phyloP scores from a whole-genome alignment of 2,329 filamentous ascomycete species.

The Stagonosporopsis vannaccii region DNA sequence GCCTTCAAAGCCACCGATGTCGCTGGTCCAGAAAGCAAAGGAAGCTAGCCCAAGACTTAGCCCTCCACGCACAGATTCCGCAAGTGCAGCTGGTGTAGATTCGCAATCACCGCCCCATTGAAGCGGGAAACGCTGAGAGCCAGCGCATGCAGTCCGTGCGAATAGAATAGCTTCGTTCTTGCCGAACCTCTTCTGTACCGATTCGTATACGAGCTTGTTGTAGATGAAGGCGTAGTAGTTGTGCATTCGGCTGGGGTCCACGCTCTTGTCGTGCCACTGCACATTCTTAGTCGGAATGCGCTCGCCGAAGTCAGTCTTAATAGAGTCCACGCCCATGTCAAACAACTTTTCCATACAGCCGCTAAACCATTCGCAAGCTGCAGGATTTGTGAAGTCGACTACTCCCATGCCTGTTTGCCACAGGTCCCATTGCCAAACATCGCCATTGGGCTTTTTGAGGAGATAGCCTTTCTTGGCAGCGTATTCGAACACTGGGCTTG shows the following conservation, averaged over 20 bases:
- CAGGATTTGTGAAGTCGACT: conserved; percentile 77
- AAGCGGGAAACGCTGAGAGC: conserved; percentile 70
- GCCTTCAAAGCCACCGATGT: conserved; percentile 77
- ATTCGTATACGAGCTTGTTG: conserved; percentile 73
- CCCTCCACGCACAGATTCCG: conserved; percentile 72
- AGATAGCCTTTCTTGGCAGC: conserved; percentile 73
- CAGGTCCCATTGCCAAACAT: conserved; percentile 77
- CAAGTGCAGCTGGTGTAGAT: conserved; percentile 75
- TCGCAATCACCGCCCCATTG: conserved; percentile 79
- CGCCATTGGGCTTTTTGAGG: conserved; percentile 71
- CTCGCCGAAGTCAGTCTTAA: conserved; percentile 81
- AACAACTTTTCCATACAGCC: conserved; percentile 69
- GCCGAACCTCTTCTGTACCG: conserved; percentile 63
- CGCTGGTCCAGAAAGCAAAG: conserved; percentile 73
- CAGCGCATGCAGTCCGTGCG: conserved; percentile 71
- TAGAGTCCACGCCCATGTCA: conserved; percentile 72
- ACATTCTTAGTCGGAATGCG: conserved; percentile 72
- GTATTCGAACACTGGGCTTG: conserved; percentile 69
- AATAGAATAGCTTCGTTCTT: conserved; percentile 68
- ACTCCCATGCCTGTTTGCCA: conserved; percentile 82
- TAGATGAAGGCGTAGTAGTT: conserved; percentile 79
- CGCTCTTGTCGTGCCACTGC: conserved; percentile 66
- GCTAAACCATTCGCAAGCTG: conserved; percentile 70
- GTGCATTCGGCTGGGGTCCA: conserved; percentile 74
- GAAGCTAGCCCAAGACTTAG: conserved; percentile 69